phyloP scores from a whole-genome alignment of 2,329 filamentous ascomycete genomes.

The Aspergillus sergii region DNA sequence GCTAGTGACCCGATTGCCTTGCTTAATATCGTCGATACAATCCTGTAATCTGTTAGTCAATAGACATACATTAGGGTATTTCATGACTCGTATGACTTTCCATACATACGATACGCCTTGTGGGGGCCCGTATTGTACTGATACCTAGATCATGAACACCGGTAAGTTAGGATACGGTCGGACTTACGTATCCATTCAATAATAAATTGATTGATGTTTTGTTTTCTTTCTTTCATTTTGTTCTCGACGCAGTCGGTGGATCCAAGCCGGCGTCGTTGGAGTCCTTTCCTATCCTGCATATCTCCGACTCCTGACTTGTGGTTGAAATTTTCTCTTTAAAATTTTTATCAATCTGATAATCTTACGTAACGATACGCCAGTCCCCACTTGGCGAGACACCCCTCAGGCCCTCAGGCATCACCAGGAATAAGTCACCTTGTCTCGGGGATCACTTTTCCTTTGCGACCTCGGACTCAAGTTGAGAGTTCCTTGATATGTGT shows the following conservation, averaged over 20 bases:
- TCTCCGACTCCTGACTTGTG: not conserved
- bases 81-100: not conserved
- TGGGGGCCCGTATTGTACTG: not conserved
- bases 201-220: not conserved
- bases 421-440: not conserved
- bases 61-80: not conserved
- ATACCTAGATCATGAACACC: not conserved
- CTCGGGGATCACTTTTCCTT: not conserved
- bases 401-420: conserved; percentile 2
- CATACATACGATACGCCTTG: not conserved
- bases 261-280: not conserved
- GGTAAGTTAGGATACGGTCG: not conserved
- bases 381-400: not conserved
- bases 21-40: not conserved
- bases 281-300: not conserved
- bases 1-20: not conserved
- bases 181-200: not conserved
- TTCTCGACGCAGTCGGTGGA: not conserved
- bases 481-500: not conserved
- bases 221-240: not conserved
- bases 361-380: conserved; percentile 14
- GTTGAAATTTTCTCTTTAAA: not conserved
- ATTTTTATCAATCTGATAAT: conserved; percentile 14
- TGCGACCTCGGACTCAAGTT: not conserved
- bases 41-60: not conserved